Evolutionary conservation across 2,329 filamentous ascomycete species (phyloP).

Genomic region (Emericellopsis cladophorae): DNA sequence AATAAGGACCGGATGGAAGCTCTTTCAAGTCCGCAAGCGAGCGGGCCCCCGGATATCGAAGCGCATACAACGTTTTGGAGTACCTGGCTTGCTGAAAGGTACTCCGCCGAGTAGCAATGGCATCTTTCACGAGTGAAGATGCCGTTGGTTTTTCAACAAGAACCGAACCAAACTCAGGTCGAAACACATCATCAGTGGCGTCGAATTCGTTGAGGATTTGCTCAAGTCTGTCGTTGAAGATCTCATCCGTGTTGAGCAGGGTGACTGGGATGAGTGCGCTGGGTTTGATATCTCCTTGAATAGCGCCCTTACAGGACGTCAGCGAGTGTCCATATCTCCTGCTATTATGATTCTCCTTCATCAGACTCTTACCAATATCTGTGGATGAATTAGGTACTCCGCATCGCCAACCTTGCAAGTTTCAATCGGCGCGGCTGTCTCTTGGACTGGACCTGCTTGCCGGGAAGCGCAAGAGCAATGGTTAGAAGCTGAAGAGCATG

Average conservation of each 20-base stretch:
- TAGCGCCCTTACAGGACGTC: slow-evolving; percentile 17
- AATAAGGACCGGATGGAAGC: slow-evolving; percentile 26
- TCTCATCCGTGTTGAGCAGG: slow-evolving; percentile 22
- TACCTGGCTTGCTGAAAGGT: slow-evolving; percentile 1
- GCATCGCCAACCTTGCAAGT: not conserved
- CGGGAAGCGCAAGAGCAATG: no score
- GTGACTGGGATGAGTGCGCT: slow-evolving; percentile 26
- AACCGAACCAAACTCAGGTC: slow-evolving; percentile 21
- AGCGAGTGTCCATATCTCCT: not conserved
- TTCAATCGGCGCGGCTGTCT: no score
- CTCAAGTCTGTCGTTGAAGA: slow-evolving; percentile 21
- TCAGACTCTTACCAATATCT: slow-evolving; percentile 16
- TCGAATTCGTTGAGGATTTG: slow-evolving; percentile 17
- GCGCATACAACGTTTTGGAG: slow-evolving; percentile 10
- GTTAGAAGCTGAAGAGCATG: no score
- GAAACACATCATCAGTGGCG: slow-evolving; percentile 24
- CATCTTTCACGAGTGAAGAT: not conserved
- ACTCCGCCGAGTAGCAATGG: not conserved
- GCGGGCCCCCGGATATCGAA: slow-evolving; percentile 3
- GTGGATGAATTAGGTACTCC: slow-evolving; percentile 24
- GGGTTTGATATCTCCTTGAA: slow-evolving; percentile 26
- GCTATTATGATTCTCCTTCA: no score
- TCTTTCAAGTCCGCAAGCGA: slow-evolving; percentile 7
- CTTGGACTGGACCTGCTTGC: no score
- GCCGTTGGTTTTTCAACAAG: slow-evolving; percentile 20